phyloP scores from a whole-genome alignment of 2,329 filamentous ascomycete genomes.

The Fusarium cicatricum region DNA sequence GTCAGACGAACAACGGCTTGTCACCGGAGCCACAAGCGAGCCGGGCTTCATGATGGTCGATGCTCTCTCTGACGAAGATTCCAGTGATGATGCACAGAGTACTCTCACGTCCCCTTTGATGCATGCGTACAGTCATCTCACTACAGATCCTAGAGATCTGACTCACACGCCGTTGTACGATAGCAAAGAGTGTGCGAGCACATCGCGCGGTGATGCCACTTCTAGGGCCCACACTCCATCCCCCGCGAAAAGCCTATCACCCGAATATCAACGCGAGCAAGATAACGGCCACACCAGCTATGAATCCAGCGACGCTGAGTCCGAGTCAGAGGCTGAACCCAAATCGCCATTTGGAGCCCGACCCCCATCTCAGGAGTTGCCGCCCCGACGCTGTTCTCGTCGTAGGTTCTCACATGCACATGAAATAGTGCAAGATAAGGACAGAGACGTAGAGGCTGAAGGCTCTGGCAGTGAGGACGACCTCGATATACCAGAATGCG shows the following conservation, averaged over 20 bases:
- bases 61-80: not conserved
- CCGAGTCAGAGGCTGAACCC: conserved; percentile 1
- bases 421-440: conserved; percentile 9
- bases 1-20: not conserved
- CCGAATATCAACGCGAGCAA: conserved; percentile 9
- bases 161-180: not conserved
- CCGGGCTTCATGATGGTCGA: not conserved
- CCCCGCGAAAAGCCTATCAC: conserved; percentile 1
- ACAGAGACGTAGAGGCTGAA: conserved; percentile 9
- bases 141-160: not conserved
- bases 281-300: not conserved
- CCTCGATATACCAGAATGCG: conserved; percentile 2
- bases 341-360: conserved; percentile 1
- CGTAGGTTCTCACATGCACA: conserved; percentile 4
- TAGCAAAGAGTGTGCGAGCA: conserved; percentile 1
- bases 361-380: conserved; percentile 1
- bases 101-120: no score
- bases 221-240: conserved; percentile 9
- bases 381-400: conserved; percentile 6
- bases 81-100: not conserved
- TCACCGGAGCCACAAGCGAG: not conserved
- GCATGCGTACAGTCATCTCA: not conserved
- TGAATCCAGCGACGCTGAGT: conserved; percentile 2
- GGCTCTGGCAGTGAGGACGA: conserved; percentile 12
- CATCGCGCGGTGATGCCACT: conserved; percentile 5